phyloP scores from a whole-genome alignment of 805 yeast species.

The Pichia eremophila region DNA sequence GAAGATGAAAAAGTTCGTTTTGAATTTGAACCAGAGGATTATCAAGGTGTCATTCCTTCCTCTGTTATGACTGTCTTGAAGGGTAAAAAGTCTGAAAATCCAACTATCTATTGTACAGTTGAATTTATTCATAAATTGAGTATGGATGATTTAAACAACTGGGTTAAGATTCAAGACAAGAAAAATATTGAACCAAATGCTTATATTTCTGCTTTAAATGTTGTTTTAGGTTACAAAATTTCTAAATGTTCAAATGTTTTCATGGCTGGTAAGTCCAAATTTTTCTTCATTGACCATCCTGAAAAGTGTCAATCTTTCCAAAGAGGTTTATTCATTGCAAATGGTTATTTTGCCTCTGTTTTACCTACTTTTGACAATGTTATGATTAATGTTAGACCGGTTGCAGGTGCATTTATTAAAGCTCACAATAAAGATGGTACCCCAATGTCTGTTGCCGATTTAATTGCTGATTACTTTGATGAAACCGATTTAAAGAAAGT shows the following conservation, averaged over 20 bases:
- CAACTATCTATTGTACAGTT: slow-evolving; percentile 13
- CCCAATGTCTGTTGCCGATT: slow-evolving; percentile 19
- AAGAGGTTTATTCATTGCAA: slow-evolving; percentile 21
- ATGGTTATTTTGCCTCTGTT: slow-evolving; percentile 24
- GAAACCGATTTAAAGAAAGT: slow-evolving; percentile 11
- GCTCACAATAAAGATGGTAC: slow-evolving; percentile 19
- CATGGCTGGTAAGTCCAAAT: slow-evolving; percentile 16
- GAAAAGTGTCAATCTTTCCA: slow-evolving; percentile 17
- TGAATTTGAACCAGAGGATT: slow-evolving; percentile 14
- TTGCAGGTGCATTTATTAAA: slow-evolving; percentile 21
- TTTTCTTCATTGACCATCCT: slow-evolving; percentile 18
- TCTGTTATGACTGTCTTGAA: slow-evolving; percentile 9
- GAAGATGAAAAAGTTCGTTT: slow-evolving; percentile 12
- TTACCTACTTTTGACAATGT: slow-evolving; percentile 20
- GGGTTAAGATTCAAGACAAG: slow-evolving; percentile 12
- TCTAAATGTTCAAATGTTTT: slow-evolving; percentile 15
- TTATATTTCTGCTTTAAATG: slow-evolving; percentile 18
- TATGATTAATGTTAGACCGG: slow-evolving; percentile 22
- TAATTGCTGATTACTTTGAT: slow-evolving; percentile 18
- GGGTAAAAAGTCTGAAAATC: slow-evolving; percentile 3
- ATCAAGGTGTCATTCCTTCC: slow-evolving; percentile 14
- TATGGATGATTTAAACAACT: slow-evolving; percentile 16
- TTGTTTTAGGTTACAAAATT: slow-evolving; percentile 17
- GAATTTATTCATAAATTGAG: slow-evolving; percentile 15
- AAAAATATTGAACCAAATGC: slow-evolving; percentile 16